These are phyloP conservation scores for Komagataella kurtzmanii DNA, from an alignment of 805 yeast species.

Conservation along the genomic window DNA sequence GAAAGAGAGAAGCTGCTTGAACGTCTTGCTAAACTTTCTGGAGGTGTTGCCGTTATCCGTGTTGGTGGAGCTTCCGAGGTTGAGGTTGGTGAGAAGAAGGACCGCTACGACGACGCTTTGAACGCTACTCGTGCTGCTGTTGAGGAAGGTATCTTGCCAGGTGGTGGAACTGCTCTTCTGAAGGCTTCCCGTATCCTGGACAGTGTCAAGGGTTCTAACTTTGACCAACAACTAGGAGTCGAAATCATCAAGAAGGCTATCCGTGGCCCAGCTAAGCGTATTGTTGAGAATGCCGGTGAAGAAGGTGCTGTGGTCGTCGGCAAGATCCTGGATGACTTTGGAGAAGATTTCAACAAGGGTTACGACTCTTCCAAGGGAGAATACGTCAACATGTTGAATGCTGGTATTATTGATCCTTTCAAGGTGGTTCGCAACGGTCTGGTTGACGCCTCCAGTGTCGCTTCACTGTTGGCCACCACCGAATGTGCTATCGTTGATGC, in stretches of 20 bases:
- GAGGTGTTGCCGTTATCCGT: constrained; percentile 96
- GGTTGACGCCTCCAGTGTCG: constrained; percentile 95
- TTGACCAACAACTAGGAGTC: constrained; percentile 94
- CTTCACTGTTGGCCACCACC: constrained; percentile 92
- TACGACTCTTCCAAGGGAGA: constrained; percentile 88
- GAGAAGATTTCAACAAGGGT: constrained; percentile 75
- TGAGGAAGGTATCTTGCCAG: constrained; percentile 96
- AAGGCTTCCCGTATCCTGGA: constrained; percentile 79
- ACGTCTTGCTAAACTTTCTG: constrained; percentile 91
- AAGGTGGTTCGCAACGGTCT: constrained; percentile 94
- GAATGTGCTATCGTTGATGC: constrained; percentile 97
- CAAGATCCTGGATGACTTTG: constrained; percentile 49
- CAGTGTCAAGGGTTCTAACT: constrained; percentile 64
- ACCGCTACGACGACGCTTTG: constrained; percentile 95
- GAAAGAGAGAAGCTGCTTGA: constrained; percentile 96
- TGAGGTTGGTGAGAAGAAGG: constrained; percentile 99
- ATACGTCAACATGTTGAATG: constrained; percentile 88
- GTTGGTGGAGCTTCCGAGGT: constrained; percentile 97
- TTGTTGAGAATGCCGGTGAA: constrained; percentile 93
- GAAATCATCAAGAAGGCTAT: constrained; percentile 87
- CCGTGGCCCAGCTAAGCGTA: constrained; percentile 89
- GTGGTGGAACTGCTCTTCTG: constrained; percentile 97
- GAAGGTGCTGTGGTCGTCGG: constrained; percentile 97
- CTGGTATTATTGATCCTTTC: constrained; percentile 98
- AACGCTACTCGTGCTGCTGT: constrained; percentile 99